Conservation (phyloP, 148 eudicot genomes). For the Silene uniflora region DNA sequence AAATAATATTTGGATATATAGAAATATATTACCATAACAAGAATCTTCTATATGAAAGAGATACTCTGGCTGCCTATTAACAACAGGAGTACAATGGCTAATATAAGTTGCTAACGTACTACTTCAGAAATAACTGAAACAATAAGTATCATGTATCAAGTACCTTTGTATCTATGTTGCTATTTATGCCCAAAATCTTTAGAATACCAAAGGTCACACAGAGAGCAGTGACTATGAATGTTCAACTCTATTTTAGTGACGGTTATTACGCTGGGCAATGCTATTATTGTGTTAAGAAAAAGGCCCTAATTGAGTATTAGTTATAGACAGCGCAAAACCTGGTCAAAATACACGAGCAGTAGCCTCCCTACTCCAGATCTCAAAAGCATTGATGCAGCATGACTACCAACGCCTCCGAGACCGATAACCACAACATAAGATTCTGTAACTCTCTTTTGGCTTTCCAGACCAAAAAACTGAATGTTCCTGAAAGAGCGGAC, state of each 20-base stretch:
- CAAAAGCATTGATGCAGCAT: slow-evolving; percentile 97
- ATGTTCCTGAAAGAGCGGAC: slow-evolving; percentile 54
- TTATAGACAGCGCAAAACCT: slow-evolving; percentile 44
- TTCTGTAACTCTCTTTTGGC: slow-evolving; percentile 66
- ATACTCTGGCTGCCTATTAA: neutral
- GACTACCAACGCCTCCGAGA: slow-evolving; percentile 99
- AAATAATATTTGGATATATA: neutral
- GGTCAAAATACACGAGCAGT: slow-evolving; percentile 94
- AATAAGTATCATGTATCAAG: neutral
- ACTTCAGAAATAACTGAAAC: neutral
- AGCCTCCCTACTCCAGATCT: slow-evolving; percentile 95
- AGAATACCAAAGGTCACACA: neutral
- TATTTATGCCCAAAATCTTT: neutral
- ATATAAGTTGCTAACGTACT: neutral
- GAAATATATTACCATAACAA: neutral
- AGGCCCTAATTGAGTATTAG: neutral
- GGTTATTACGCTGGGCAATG: neutral
- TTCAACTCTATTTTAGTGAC: neutral
- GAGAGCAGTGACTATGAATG: neutral
- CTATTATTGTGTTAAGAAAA: neutral
- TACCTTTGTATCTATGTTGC: slow-evolving; percentile 93
- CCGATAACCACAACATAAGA: slow-evolving; percentile 95
- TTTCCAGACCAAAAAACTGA: slow-evolving; percentile 86
- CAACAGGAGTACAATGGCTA: neutral
- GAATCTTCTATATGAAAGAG: neutral